These are phyloP conservation scores for Hepatocystis sp. DNA, from an alignment of 169 alveolate species.

Conservation along the genomic window DNA sequence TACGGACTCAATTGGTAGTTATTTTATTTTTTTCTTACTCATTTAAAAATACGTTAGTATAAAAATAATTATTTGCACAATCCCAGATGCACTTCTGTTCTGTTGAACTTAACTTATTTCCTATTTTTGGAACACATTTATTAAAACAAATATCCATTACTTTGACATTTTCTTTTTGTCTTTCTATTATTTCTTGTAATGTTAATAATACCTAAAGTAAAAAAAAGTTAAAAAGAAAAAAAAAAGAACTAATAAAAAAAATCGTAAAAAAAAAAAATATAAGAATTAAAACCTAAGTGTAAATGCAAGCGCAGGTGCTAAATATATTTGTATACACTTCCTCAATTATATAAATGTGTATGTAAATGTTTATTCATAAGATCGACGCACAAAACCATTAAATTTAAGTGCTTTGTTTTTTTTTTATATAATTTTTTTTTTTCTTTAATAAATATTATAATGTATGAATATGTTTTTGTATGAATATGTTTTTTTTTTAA, in stretches of 20 bases:
- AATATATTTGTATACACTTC: too few relatives aligned
- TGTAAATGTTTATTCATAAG: too few relatives aligned
- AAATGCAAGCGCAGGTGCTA: too few relatives aligned
- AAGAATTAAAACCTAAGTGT: too few relatives aligned
- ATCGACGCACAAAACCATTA: too few relatives aligned
- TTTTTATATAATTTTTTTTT: too few relatives aligned
- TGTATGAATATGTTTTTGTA: too few relatives aligned
- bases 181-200: slow-evolving; percentile 58
- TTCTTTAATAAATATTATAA: too few relatives aligned
- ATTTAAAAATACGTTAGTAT: slow-evolving; percentile 63
- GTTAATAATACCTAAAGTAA: slow-evolving; percentile 29
- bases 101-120: slow-evolving; percentile 22
- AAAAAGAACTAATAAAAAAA: too few relatives aligned
- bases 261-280: background rate
- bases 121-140: slow-evolving; percentile 67
- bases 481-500: background rate
- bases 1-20: background rate
- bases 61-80: slow-evolving; percentile 69
- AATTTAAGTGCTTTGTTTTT: too few relatives aligned
- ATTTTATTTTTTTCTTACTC: slow-evolving; percentile 28
- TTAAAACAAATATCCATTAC: slow-evolving; percentile 72
- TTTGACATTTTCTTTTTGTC: slow-evolving; percentile 69
- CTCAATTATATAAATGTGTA: too few relatives aligned
- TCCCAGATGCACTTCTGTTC: slow-evolving; percentile 74
- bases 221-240: background rate